Conservation (phyloP, 139 green algal species). For the Edaphochlamys debaryana region DNA sequence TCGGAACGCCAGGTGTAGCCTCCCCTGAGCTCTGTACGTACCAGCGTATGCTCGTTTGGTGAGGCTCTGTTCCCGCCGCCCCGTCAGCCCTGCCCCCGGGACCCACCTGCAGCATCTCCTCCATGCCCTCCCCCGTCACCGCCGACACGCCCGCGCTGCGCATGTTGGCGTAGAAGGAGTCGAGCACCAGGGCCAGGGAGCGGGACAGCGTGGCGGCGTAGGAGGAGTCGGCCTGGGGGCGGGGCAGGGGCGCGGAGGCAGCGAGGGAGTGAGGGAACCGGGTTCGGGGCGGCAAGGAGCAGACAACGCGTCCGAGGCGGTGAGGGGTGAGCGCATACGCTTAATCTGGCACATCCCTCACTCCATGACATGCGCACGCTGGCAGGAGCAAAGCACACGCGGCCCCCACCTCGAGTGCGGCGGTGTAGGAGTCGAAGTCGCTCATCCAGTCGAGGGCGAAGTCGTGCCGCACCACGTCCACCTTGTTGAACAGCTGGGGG, state of each 20-base stretch:
- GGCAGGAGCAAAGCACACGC: too few relatives aligned
- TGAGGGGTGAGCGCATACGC: too few relatives aligned
- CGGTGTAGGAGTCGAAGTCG: constrained; percentile 90
- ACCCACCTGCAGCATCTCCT: constrained; percentile 82
- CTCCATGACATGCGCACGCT: too few relatives aligned
- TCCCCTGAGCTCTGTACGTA: too few relatives aligned
- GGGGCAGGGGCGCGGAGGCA: background rate
- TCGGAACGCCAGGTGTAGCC: too few relatives aligned
- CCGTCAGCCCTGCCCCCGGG: too few relatives aligned
- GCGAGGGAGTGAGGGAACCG: too few relatives aligned
- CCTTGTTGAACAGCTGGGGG: constrained; percentile 94
- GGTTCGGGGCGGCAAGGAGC: too few relatives aligned
- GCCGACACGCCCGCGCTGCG: constrained; percentile 87
- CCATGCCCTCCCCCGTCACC: constrained; percentile 91
- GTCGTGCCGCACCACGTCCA: constrained; percentile 86
- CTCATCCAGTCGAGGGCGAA: constrained; percentile 94
- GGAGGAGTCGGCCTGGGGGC: constrained; percentile 30
- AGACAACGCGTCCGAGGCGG: too few relatives aligned
- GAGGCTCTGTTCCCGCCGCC: too few relatives aligned
- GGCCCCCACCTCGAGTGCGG: constrained; percentile 80
- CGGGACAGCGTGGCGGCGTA: constrained; percentile 82
- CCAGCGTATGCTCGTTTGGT: too few relatives aligned
- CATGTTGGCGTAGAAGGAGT: constrained; percentile 95
- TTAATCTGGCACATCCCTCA: too few relatives aligned
- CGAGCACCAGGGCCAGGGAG: constrained; percentile 81